phyloP scores from a whole-genome alignment of 2,329 filamentous ascomycete genomes.

The Clarireedia monteithiana region DNA sequence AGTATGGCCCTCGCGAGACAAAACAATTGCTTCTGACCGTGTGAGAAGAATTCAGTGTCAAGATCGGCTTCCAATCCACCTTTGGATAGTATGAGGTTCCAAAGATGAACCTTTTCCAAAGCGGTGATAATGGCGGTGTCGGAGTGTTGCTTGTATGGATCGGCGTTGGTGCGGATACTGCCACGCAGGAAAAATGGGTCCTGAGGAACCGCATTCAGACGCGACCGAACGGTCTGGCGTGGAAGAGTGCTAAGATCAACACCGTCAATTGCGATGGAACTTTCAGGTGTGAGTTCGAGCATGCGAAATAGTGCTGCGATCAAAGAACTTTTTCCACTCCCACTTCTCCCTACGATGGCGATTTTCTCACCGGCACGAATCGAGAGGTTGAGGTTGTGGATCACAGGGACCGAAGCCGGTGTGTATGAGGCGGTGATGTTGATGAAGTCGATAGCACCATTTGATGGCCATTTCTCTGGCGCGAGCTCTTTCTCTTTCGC shows the following conservation, averaged over 20 bases:
- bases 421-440: slow-evolving; percentile 28
- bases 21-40: slow-evolving; percentile 43
- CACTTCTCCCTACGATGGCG: slow-evolving; percentile 39
- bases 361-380: slow-evolving; percentile 44
- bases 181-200: slow-evolving; percentile 43
- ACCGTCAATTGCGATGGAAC: slow-evolving; percentile 38
- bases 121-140: slow-evolving; percentile 37
- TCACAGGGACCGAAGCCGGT: slow-evolving; percentile 13
- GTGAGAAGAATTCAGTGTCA: slow-evolving; percentile 57
- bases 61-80: slow-evolving; percentile 30
- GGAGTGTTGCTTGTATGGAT: slow-evolving; percentile 32
- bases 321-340: slow-evolving; percentile 37
- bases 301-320: slow-evolving; percentile 43
- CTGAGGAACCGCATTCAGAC: slow-evolving; percentile 37
- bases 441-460: slow-evolving; percentile 29
- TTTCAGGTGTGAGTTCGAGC: slow-evolving; percentile 34
- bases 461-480: slow-evolving; percentile 18
- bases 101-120: slow-evolving; percentile 36
- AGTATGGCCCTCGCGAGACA: slow-evolving; percentile 40
- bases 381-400: slow-evolving; percentile 33
- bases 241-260: slow-evolving; percentile 38
- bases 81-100: slow-evolving; percentile 13
- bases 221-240: slow-evolving; percentile 37
- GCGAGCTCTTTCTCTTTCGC: slow-evolving; percentile 10
- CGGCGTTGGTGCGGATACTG: slow-evolving; percentile 40